Base-by-base conservation (phyloP, 345 rosid genomes). In the Barbarea vulgaris region DNA sequence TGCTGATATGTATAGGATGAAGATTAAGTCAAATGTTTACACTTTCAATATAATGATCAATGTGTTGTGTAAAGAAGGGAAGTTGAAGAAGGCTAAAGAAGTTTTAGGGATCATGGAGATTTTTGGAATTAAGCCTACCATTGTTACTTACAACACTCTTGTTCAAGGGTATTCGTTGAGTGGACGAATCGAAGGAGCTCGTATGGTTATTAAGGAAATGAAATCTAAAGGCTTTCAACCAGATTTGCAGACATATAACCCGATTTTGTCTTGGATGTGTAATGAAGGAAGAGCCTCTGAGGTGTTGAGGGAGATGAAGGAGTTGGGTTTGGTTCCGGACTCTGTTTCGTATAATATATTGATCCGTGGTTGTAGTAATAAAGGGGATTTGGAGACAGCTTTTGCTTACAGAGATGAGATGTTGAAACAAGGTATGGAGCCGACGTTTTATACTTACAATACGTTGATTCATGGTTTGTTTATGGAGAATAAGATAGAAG, bases 11-110 rank as follows among this genome's bases (percentile, higher is more conserved):
- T 92, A 84, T 63, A 87, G 88, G 83, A 80, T 87, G 90, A 83
- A 83, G 87, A 87, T 95, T 24, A 86, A 83, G 70, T 95, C 96
- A 2, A 90, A 78, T 59, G 58, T 87, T 18, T 80, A 73, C 65
- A 92, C 99, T 0, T 95, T 80, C 79, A 95, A 92, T 42, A 92
- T 95, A 59, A 95, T 95, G 99, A 84, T 95, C 25, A 91, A 94
- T 76, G 81, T 85, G 53, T 75, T 94, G 85, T 94, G 98, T 14
- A 93, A 88, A 79, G 94, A 88, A 79, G 98, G 88, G 71, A 91
- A 91, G 79, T 67, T 91, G 67, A 91, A 91, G 79, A 87, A 85
- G 80, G 98, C 91, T 0, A 89, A 91, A 61, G 91, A 81, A 17
- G 80, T 91, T 60, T 53, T 86, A 21, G 83, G 79, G 18, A 56